Conservation (phyloP, 2,329 filamentous ascomycete species). For the Remersonia thermophila region DNA sequence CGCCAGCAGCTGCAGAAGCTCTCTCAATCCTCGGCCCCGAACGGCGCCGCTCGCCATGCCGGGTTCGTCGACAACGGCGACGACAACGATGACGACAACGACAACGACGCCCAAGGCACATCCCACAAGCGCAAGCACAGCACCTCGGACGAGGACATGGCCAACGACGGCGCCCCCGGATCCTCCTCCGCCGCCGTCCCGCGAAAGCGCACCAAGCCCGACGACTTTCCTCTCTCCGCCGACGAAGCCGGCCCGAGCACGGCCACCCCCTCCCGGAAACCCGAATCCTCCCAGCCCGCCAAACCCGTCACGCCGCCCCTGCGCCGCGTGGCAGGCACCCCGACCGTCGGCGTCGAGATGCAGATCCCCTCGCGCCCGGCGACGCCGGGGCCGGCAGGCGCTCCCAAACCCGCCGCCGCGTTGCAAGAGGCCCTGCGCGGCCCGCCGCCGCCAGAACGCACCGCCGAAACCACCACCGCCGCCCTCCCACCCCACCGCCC, state of each 20-base stretch:
- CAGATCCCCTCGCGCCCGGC: slow-evolving; percentile 52
- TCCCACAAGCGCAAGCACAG: slow-evolving; percentile 16
- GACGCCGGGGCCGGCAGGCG: slow-evolving; percentile 30
- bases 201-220: slow-evolving; percentile 34
- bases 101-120: not conserved
- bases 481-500: slow-evolving; percentile 10
- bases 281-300: slow-evolving; percentile 11
- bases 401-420: slow-evolving; percentile 25
- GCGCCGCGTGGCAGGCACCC: slow-evolving; percentile 39
- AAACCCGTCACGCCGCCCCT: slow-evolving; percentile 30
- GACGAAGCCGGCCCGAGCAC: slow-evolving; percentile 6
- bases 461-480: slow-evolving; percentile 4
- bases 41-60: slow-evolving; percentile 6
- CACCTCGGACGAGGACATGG: slow-evolving; percentile 24
- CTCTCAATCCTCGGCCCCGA: slow-evolving; percentile 17
- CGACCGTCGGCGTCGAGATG: slow-evolving; percentile 44
- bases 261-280: slow-evolving; percentile 3
- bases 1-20: slow-evolving; percentile 24
- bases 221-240: slow-evolving; percentile 15
- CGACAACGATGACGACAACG: not conserved
- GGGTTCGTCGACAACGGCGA: slow-evolving; percentile 18
- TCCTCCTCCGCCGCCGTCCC: no score
- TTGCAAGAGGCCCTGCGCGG: slow-evolving; percentile 9
- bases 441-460: slow-evolving; percentile 11
- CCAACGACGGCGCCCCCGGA: slow-evolving; percentile 12